Base-by-base conservation (phyloP, 257 asterid species). In the Plantago ovata region DNA sequence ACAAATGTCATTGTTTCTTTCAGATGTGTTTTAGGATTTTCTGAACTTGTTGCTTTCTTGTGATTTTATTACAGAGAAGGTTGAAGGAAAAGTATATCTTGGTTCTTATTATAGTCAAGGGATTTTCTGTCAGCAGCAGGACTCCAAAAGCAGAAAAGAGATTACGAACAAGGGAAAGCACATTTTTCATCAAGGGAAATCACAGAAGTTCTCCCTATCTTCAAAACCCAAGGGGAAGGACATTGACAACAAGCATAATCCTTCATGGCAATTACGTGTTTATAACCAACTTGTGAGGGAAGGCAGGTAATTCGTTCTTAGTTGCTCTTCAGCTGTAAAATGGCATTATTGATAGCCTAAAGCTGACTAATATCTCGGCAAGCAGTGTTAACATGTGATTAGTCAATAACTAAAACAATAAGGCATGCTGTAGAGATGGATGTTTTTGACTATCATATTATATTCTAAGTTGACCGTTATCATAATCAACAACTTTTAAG, bases 261-360 rank as follows among this genome's bases (percentile, higher is more conserved):
- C 82, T 70, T 63, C 80, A 14, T 79, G 82, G 76, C 79, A 79
- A 44, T 77, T 85, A 63, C 84, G 85, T 61, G 89, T 77, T 66
- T 92, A 85, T 75, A 73, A 83, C 72, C 83, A 74, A 69, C 86
- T 84, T 60, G 64, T 92, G 72, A 75, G 90, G 79, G 87, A 88
- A 72, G 94, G 86, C 71, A 81, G 98, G 98, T 88, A 77, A 72
- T 60, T 68, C 60, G 48, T 52, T 59, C 28, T 32, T 21, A 38
- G 53, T 54, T 43, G 55, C 39, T 45, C 41, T 47, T 43, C 20
- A 28, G 33, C 39, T 39, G n/a, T 38, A 60, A 55, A 67, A 43
- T 40, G 15, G 54, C 20, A 36, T 7, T 47, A 54, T 51, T 43
- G 62, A 45, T 33, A 23, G 61, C 64, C 53, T 54, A 59, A 58